Evolutionary conservation across 495 filamentous ascomycete species (phyloP).

Genomic region (Lichenothelia convexa): DNA sequence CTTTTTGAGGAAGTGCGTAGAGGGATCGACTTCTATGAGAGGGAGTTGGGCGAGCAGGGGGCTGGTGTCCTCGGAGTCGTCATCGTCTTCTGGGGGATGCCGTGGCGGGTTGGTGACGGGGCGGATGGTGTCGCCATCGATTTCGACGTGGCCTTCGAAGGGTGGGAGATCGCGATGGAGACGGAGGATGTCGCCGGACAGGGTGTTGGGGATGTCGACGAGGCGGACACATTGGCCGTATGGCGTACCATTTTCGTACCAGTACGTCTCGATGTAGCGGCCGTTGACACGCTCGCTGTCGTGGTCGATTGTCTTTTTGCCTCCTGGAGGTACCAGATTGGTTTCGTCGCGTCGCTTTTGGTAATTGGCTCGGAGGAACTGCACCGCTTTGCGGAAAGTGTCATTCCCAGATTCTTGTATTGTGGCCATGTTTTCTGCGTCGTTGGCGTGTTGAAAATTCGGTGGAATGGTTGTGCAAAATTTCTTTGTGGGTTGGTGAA

Average conservation of each 20-base stretch:
- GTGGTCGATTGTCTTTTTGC: constrained; percentile 6
- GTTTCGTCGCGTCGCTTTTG: constrained; percentile 5
- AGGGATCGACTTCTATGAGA: constrained; percentile 8
- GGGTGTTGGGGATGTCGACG: constrained; percentile 11
- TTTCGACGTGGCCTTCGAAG: constrained; percentile 5
- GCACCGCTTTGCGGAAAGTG: too few relatives aligned
- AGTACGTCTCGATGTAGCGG: constrained; percentile 4
- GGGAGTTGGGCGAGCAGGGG: constrained; percentile 9
- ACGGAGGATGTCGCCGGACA: constrained; percentile 17
- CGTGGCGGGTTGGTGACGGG: constrained; percentile 2
- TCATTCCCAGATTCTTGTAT: too few relatives aligned
- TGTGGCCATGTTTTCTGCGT: too few relatives aligned
- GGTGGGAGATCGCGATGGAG: constrained; percentile 10
- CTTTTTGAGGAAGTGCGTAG: constrained; percentile 17
- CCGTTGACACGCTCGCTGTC: constrained; percentile 1
- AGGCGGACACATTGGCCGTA: constrained; percentile 10
- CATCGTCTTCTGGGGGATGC: constrained; percentile 6
- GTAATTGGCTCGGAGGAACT: constrained; percentile 7
- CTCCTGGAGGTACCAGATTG: constrained; percentile 9
- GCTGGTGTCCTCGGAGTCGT: constrained; percentile 14
- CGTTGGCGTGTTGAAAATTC: too few relatives aligned
- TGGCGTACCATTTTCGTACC: constrained; percentile 8
- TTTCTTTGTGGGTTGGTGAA: too few relatives aligned
- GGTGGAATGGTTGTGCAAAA: too few relatives aligned
- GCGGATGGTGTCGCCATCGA: constrained; percentile 13